A percentile compares a stretch with the other conserved stretches of the same genome.
phyloP scores from a whole-genome alignment of 306 rosid genomes.

The Carpinus viminea region DNA sequence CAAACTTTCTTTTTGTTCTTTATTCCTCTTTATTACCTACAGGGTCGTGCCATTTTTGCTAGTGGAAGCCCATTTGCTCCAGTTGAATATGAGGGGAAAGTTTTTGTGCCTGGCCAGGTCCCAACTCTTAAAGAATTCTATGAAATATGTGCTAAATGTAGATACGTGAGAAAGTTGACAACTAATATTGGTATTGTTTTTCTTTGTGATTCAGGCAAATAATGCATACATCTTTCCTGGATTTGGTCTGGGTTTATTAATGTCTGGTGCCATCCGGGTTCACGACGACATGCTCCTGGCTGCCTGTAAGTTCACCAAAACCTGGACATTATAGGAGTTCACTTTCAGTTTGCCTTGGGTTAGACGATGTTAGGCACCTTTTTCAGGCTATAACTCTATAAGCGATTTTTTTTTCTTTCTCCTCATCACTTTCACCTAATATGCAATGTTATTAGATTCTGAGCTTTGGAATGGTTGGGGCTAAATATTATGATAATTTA shows the following conservation, averaged over 20 bases:
- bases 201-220: slow-evolving; percentile 60
- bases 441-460: not conserved
- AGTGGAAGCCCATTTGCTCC: slow-evolving; percentile 93
- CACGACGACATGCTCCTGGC: slow-evolving; percentile 92
- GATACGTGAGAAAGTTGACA: not conserved
- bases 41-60: slow-evolving; percentile 86
- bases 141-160: not conserved
- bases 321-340: not conserved
- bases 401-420: not conserved
- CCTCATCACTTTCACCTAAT: not conserved
- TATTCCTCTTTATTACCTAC: slow-evolving; percentile 12
- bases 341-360: slow-evolving; percentile 2
- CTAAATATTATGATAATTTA: not conserved
- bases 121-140: slow-evolving; percentile 10
- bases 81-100: slow-evolving; percentile 79
- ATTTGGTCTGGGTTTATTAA: slow-evolving; percentile 81
- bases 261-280: slow-evolving; percentile 90
- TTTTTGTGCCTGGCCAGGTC: slow-evolving; percentile 87
- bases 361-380: not conserved
- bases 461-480: not conserved
- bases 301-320: slow-evolving; percentile 69
- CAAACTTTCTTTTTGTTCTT: slow-evolving; percentile 1
- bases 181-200: slow-evolving; percentile 23
- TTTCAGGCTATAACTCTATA: not conserved
- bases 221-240: slow-evolving; percentile 98